Evolutionary conservation across 169 alveolate species (phyloP), one percentile per base, ranked within the genome.

Genomic region (Eimeria sp.): DNA sequence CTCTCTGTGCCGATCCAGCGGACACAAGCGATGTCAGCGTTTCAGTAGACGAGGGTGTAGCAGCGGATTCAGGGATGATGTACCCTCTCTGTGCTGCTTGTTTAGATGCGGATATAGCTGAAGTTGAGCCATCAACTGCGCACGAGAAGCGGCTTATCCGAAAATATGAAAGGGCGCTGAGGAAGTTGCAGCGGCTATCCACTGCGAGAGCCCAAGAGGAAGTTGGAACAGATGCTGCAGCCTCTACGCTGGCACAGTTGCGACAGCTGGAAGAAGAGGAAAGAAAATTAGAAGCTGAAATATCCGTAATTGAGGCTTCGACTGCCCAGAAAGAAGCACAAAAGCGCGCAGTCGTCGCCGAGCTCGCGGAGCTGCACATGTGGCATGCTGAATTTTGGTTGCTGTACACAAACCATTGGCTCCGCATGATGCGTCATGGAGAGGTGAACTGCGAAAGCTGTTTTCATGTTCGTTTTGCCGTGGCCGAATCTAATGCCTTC

Each of bases 191-290:
- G 54, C 94, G 83, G 58, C 51, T 51, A 25, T 51, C 34, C 86
- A 30, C 45, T 27, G 83, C 75, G 63, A 22, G 43, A 7, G 20
- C 54, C 82, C 83, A 4, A 22, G 57, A 40, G 9, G 54, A 72
- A 20, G 57, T 30, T 40, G 61, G 83, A 27, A 6, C 58, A 7
- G 84, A 65, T 30, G 63, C 49, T n/a, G 83, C 78, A 27, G 57
- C 20, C 13, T 61, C 65, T 54, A n/a, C 94, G 4, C 5, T 63
- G 72, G 92, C 45, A 49, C 76, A 92, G 86, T 18, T 57, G 34
- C 86, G 73, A 22, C 61, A 80, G 61, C 72, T 61, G n/a, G 93
- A 92, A 25, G 96, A 92, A 61, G 96, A 78, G 57, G 96, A 78
- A 40, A 72, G 83, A 16, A 30, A 80, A 30, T 90, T 92, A 22